Percentiles rank a stretch among this genome's conserved stretches.
Conservation (phyloP, 1,284 basidiomycete genomes). For the Cutaneotrichosporon cavernicola region DNA sequence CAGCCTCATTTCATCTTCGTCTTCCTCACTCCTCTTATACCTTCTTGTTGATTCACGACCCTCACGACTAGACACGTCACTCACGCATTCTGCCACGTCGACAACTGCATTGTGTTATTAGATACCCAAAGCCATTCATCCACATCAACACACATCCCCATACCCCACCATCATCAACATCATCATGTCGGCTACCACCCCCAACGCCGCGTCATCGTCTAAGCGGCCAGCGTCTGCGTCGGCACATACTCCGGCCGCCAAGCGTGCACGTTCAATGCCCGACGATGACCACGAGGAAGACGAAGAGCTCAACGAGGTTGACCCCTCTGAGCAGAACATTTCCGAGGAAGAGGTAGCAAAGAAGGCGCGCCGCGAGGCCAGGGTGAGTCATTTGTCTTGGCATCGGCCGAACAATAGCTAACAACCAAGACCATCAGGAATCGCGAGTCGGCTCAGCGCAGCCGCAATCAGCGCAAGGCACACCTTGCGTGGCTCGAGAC, state of each 20-base stretch:
- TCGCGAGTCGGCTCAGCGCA: slow-evolving; percentile 49
- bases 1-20: background rate
- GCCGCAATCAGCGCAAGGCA: slow-evolving; percentile 50
- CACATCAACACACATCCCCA: background rate
- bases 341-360: slow-evolving; percentile 40
- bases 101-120: background rate
- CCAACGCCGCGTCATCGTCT: slow-evolving; percentile 16
- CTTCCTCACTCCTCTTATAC: no score
- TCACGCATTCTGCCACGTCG: background rate
- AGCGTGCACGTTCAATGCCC: slow-evolving; percentile 21
- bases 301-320: slow-evolving; percentile 22
- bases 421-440: slow-evolving; percentile 43
- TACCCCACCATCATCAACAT: background rate
- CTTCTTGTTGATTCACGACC: no score
- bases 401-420: background rate
- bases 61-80: background rate
- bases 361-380: slow-evolving; percentile 42
- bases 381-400: slow-evolving; percentile 32
- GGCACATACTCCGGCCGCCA: slow-evolving; percentile 14
- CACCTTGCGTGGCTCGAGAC: slow-evolving; percentile 49
- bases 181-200: slow-evolving; percentile 6
- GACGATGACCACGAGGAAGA: slow-evolving; percentile 25
- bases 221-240: slow-evolving; percentile 20
- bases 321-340: slow-evolving; percentile 16
- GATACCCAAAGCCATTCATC: background rate